phyloP scores from a whole-genome alignment of 2,329 filamentous ascomycete genomes.

The Rhynchosporium graminicola region DNA sequence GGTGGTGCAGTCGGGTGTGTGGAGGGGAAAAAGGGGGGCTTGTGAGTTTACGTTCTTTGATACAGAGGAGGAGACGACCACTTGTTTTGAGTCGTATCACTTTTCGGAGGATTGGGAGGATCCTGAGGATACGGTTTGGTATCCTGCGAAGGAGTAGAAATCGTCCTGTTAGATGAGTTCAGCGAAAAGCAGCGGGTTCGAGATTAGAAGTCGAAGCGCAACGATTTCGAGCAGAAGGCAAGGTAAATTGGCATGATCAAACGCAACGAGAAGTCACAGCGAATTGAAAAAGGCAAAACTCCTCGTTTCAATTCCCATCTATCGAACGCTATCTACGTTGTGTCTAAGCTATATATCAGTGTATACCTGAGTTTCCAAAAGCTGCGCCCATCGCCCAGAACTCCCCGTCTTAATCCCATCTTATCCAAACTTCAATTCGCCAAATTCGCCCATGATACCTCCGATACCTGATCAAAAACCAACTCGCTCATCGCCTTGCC shows the following conservation, averaged over 20 bases:
- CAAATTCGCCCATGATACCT: not conserved
- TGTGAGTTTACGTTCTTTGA: conserved; percentile 11
- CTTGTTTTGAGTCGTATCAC: conserved; percentile 4
- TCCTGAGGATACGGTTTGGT: conserved; percentile 9
- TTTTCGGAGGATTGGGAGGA: conserved; percentile 9
- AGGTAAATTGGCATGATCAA: too few relatives aligned
- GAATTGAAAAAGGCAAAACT: too few relatives aligned
- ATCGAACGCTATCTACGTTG: too few relatives aligned
- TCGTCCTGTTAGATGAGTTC: not conserved
- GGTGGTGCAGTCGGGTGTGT: conserved; percentile 2
- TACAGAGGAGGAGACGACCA: not conserved
- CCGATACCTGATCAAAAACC: not conserved
- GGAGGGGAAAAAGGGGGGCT: conserved; percentile 5
- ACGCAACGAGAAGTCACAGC: too few relatives aligned
- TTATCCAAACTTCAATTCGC: not conserved
- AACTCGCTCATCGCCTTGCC: conserved; percentile 16
- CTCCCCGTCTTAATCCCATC: not conserved
- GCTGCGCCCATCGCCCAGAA: not conserved
- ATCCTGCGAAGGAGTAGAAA: not conserved
- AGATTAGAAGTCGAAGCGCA: too few relatives aligned
- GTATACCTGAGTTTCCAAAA: too few relatives aligned
- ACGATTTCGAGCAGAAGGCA: too few relatives aligned
- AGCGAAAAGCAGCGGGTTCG: too few relatives aligned
- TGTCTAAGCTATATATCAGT: too few relatives aligned
- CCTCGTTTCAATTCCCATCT: too few relatives aligned